These are phyloP conservation scores for Ogataea saltuana DNA, from an alignment of 805 yeast species.

Conservation along the genomic window DNA sequence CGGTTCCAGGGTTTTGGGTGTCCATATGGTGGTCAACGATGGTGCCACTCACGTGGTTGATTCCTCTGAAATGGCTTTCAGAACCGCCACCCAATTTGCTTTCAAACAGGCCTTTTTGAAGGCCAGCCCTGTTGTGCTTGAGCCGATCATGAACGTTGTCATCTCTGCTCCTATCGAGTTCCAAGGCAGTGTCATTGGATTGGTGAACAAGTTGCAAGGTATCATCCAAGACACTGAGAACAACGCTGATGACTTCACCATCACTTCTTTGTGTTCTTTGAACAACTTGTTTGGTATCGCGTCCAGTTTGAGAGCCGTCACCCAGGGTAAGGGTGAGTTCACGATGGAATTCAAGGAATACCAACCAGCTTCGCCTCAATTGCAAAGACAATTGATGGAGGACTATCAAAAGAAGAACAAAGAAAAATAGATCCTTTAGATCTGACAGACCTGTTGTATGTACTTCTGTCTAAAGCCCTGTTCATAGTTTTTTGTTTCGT, in stretches of 20 bases:
- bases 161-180: slow-evolving; percentile 95
- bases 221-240: slow-evolving; percentile 92
- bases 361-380: slow-evolving; percentile 85
- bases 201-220: slow-evolving; percentile 89
- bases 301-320: slow-evolving; percentile 89
- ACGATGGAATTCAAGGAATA: slow-evolving; percentile 92
- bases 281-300: slow-evolving; percentile 97
- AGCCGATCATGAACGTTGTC: slow-evolving; percentile 94
- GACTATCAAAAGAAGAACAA: slow-evolving; percentile 66
- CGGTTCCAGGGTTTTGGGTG: slow-evolving; percentile 93
- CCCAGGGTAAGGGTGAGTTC: slow-evolving; percentile 99
- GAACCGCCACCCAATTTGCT: slow-evolving; percentile 88
- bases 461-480: slow-evolving; percentile 4
- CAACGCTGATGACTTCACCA: slow-evolving; percentile 90
- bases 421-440: slow-evolving; percentile 19
- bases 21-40: slow-evolving; percentile 89
- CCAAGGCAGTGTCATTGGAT: slow-evolving; percentile 90
- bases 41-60: slow-evolving; percentile 98
- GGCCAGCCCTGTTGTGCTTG: slow-evolving; percentile 85
- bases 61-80: slow-evolving; percentile 93
- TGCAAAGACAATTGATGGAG: slow-evolving; percentile 87
- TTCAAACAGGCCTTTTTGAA: slow-evolving; percentile 86
- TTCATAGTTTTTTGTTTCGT: not conserved
- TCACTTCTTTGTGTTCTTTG: slow-evolving; percentile 94
- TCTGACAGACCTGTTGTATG: too few species aligned